Conservation (phyloP, 441 rosid genomes). For the Kokia cookei region DNA sequence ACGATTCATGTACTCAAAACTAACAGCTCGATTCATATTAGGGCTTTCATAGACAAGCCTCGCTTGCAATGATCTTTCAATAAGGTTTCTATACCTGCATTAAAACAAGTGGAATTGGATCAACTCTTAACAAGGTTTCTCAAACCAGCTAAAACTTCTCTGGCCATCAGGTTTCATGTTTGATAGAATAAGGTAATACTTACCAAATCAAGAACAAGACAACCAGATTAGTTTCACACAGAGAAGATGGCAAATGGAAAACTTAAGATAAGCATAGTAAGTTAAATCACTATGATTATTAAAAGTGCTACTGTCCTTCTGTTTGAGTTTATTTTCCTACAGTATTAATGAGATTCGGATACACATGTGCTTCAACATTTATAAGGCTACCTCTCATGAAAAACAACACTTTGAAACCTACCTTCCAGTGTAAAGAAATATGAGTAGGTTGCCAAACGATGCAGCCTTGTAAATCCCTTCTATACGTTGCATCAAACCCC, state of each 20-base stretch:
- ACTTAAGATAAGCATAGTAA: neutral
- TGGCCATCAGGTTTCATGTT: neutral
- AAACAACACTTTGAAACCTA: constrained; percentile 16
- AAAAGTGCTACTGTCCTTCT: neutral
- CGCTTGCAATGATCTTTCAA: constrained; percentile 83
- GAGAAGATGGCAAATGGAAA: neutral
- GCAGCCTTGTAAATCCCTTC: constrained; percentile 89
- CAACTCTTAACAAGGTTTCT: neutral
- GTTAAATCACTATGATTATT: neutral
- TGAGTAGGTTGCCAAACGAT: constrained; percentile 75
- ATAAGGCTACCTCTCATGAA: neutral
- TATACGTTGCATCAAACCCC: constrained; percentile 69
- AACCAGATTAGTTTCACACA: neutral
- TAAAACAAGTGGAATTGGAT: constrained; percentile 1
- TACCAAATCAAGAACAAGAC: neutral
- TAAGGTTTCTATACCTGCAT: constrained; percentile 83
- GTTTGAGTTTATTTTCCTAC: neutral
- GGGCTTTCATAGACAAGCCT: constrained; percentile 90
- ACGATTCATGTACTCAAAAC: constrained; percentile 98
- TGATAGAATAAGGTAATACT: neutral
- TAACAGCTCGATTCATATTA: constrained; percentile 89
- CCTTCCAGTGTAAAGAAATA: constrained; percentile 93
- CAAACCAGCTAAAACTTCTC: neutral
- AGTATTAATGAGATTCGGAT: neutral
- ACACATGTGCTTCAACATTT: neutral